phyloP scores from a whole-genome alignment of 176 grass and related monocot species.

The Oryza brachyantha region DNA sequence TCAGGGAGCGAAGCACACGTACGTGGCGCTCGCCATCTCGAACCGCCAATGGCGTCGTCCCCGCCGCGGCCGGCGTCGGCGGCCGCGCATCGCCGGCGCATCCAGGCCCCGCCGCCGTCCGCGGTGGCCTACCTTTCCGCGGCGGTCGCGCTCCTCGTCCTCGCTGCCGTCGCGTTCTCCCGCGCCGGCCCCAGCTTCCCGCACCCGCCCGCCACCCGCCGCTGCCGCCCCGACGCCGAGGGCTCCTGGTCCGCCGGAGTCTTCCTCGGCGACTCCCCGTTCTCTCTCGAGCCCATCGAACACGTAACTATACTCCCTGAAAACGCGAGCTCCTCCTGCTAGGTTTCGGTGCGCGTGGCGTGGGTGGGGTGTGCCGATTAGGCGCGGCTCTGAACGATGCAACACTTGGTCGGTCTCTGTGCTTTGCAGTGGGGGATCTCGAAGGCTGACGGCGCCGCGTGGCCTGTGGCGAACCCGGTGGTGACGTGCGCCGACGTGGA shows the following conservation, averaged over 20 bases:
- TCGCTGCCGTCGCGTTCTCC: conserved; percentile 51
- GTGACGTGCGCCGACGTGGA: conserved; percentile 65
- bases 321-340: too few relatives aligned
- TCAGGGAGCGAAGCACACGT: not conserved
- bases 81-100: conserved; percentile 33
- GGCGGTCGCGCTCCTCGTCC: conserved; percentile 36
- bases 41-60: conserved; percentile 29
- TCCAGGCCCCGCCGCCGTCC: conserved; percentile 13
- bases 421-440: conserved; percentile 56
- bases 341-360: not conserved
- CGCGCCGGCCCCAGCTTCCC: conserved; percentile 55
- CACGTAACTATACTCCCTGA: conserved; percentile 31
- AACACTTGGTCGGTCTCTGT: not conserved
- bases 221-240: conserved; percentile 70
- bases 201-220: conserved; percentile 28
- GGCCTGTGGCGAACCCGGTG: conserved; percentile 81
- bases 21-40: not conserved
- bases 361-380: too few relatives aligned
- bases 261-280: conserved; percentile 70
- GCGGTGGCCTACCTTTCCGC: conserved; percentile 40
- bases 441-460: conserved; percentile 52
- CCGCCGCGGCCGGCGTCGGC: conserved; percentile 12
- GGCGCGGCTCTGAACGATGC: not conserved
- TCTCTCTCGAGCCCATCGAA: conserved; percentile 71
- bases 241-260: conserved; percentile 84